These are phyloP conservation scores for Fusarium nurragi DNA, from an alignment of 2,329 filamentous ascomycete species.

Conservation along the genomic window DNA sequence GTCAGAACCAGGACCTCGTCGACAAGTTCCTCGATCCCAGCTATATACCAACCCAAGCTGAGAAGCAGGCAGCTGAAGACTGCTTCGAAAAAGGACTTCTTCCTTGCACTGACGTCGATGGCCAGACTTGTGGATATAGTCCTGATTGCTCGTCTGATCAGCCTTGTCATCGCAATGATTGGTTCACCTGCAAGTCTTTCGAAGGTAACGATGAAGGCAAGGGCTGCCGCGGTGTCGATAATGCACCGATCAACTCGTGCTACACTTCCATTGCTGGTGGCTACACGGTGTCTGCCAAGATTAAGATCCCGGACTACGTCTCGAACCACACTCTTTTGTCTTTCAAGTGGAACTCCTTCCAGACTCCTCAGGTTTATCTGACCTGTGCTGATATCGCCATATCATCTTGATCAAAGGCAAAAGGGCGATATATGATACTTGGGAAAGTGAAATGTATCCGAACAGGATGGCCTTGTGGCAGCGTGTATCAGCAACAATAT, in stretches of 20 bases:
- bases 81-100: conserved; percentile 61
- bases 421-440: neutral
- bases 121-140: conserved; percentile 59
- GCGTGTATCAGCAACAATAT: neutral
- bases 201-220: conserved; percentile 44
- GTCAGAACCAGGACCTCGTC: conserved; percentile 60
- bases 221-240: conserved; percentile 58
- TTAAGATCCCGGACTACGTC: conserved; percentile 59
- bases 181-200: conserved; percentile 64
- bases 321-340: conserved; percentile 62
- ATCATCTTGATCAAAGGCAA: neutral
- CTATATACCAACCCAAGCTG: conserved; percentile 59
- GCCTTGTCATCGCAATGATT: conserved; percentile 60
- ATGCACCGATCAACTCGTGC: conserved; percentile 55
- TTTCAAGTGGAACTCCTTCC: conserved; percentile 64
- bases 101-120: conserved; percentile 59
- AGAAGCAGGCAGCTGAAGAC: conserved; percentile 63
- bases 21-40: conserved; percentile 59
- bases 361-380: conserved; percentile 64
- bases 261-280: conserved; percentile 62
- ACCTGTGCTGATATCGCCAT: conserved; percentile 64
- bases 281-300: conserved; percentile 62
- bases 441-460: neutral
- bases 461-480: neutral
- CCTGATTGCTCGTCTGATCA: conserved; percentile 57